These are phyloP conservation scores for Pinus tabuliformis DNA, from an alignment of 75 land plant genomes.

Conservation along the genomic window DNA sequence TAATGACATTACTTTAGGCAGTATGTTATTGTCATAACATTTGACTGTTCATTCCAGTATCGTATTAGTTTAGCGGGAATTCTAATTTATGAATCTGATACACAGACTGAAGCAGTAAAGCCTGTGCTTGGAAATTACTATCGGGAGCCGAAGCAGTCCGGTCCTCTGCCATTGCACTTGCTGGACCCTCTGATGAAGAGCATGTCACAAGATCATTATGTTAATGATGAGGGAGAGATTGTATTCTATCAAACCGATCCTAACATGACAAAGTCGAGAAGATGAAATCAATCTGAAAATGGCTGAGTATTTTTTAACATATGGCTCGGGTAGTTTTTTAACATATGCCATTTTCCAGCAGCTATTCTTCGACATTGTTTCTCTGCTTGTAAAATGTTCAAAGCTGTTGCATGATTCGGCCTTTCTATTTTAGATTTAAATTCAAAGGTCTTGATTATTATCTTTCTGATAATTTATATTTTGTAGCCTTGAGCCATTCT, in stretches of 20 bases:
- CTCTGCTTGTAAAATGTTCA: no score
- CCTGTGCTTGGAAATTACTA: conserved; percentile 87
- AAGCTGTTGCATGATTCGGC: no score
- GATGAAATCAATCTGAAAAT: no score
- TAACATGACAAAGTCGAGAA: no score
- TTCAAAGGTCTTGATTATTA: no score
- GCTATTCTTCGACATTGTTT: no score
- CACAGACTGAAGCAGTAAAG: conserved; percentile 84
- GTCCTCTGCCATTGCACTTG: conserved; percentile 77
- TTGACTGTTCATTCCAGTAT: neutral
- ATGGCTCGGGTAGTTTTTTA: no score
- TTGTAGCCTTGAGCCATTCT: no score
- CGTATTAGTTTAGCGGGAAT: neutral
- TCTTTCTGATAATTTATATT: no score
- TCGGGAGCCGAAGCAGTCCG: conserved; percentile 76
- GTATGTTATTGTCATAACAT: neutral
- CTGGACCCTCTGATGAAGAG: conserved; percentile 54
- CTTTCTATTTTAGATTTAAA: no score
- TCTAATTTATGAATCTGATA: neutral
- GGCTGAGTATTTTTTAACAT: no score
- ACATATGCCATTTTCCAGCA: no score
- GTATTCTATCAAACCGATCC: conserved; percentile 75
- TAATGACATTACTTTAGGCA: neutral
- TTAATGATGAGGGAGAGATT: conserved; percentile 71
- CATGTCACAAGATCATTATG: conserved; percentile 76